Evolutionary conservation across 2,329 filamentous ascomycete genomes (phyloP).

Genomic region (Penicillium sp.): DNA sequence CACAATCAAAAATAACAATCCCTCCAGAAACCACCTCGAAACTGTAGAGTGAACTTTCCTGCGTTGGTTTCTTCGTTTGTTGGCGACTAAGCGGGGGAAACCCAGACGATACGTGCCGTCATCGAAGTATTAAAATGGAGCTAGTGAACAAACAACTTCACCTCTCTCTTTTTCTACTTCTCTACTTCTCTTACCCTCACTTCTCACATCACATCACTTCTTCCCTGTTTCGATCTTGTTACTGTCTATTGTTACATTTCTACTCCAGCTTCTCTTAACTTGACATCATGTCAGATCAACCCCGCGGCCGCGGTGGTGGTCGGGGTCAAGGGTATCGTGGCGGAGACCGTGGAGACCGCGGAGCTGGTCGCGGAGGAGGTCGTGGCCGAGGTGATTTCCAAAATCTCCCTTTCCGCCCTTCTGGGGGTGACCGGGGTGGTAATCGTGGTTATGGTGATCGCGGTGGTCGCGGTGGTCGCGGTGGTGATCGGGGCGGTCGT

Average conservation of each 20-base stretch:
- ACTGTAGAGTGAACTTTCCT: not conserved
- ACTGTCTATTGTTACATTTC: not conserved
- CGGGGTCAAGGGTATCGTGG: conserved; percentile 30
- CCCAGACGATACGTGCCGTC: not conserved
- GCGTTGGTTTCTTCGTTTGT: conserved; percentile 4
- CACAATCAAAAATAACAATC: not conserved
- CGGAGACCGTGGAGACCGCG: conserved; percentile 28
- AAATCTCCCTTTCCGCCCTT: conserved; percentile 30
- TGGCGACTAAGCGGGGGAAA: conserved; percentile 2
- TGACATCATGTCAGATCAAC: conserved; percentile 21
- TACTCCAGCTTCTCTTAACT: not conserved
- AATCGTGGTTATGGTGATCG: conserved; percentile 3
- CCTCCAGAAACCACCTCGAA: not conserved
- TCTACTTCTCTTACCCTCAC: not conserved
- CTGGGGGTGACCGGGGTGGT: conserved; percentile 1
- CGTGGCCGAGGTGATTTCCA: conserved; percentile 34
- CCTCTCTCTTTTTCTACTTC: not conserved
- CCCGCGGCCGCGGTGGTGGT: conserved; percentile 17
- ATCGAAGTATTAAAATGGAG: conserved; percentile 1
- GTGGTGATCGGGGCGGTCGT: conserved; percentile 27
- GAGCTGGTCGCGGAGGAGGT: conserved; percentile 30
- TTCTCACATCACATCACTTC: not conserved
- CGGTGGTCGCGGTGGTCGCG: conserved; percentile 29
- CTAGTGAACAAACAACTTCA: not conserved
- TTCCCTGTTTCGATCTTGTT: not conserved